Evolutionary conservation across 176 grass and related monocot genomes (phyloP), one percentile per base, ranked within the genome.

Genomic region (Juncus inflexus): DNA sequence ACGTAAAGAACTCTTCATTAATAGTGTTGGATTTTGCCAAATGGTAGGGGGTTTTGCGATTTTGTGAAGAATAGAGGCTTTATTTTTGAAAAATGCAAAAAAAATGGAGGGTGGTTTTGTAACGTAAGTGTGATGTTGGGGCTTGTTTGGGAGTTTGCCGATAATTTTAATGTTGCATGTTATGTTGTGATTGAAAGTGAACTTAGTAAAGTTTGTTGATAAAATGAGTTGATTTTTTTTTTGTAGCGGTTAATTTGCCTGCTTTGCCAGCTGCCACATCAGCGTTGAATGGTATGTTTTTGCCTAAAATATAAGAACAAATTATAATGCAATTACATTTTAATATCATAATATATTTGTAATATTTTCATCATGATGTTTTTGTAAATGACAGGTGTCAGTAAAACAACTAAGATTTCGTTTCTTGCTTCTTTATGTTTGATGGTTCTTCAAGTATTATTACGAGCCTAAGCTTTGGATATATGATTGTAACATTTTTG

Each of bases 181-280:
- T 28, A 28, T 28, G 1, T 28, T 28, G 1, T 28, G 19, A 28
- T 28, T 28, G 1, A 28, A 28, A 37, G 60, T 50, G 37, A 62
- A 53, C 0, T 49, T 40, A 37, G 60, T 50, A 19, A 62, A 53
- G 1, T 49, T 40, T 4, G 55, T 60, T 76, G 43, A 59, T 64
- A 3, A 16, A 10, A 41, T 61, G 55, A 49, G 36, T 39, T 28
- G n/a, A 60, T 38, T 63, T 78, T 50, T 56, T 74, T 52, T 74
- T 43, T 84, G 43, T 47, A 91, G 87, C 85, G 83, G 85, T 83
- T 67, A 89, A 79, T 77, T 91, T 89, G 41, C 94, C 94, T 36
- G 88, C 90, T 57, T 80, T 90, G 41, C 85, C 94, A 15, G 77
- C 85, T 35, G 94, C 88, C 3, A 97, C 94, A 62, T 80, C 82